Evolutionary conservation across 192 early-diverging fungal genomes (phyloP).

Genomic region (Helicostylum pulchrum): DNA sequence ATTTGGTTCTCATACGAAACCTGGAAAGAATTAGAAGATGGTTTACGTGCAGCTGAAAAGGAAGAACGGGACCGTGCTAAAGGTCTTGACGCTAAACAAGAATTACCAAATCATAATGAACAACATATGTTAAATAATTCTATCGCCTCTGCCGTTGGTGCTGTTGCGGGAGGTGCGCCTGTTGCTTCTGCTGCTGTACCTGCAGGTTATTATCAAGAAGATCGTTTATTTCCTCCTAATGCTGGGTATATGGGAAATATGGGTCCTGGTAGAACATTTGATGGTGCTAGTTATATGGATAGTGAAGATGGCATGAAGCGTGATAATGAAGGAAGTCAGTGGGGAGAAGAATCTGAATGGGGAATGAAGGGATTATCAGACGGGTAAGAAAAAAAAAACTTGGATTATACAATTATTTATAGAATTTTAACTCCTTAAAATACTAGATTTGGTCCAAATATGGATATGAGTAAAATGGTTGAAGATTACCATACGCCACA

Average conservation of each 20-base stretch:
- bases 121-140: background rate
- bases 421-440: background rate
- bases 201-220: slow-evolving; percentile 16
- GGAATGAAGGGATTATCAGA: slow-evolving; percentile 39
- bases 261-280: slow-evolving; percentile 12
- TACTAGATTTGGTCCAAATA: slow-evolving; percentile 38
- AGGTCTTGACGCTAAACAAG: slow-evolving; percentile 8
- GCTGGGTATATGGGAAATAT: slow-evolving; percentile 1
- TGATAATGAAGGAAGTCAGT: slow-evolving; percentile 40
- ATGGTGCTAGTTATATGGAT: slow-evolving; percentile 35
- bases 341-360: slow-evolving; percentile 47
- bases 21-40: slow-evolving; percentile 65
- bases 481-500: slow-evolving; percentile 36
- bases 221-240: slow-evolving; percentile 11
- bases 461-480: slow-evolving; percentile 43
- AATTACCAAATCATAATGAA: slow-evolving; percentile 16
- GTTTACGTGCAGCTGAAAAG: slow-evolving; percentile 61
- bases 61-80: slow-evolving; percentile 51
- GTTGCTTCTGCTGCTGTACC: background rate
- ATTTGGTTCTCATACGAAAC: slow-evolving; percentile 62
- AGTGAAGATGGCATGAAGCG: slow-evolving; percentile 42
- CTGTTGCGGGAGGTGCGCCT: background rate
- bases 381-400: slow-evolving; percentile 29
- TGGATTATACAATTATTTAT: slow-evolving; percentile 4
- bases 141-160: background rate